Evolutionary conservation across 2,329 filamentous ascomycete genomes (phyloP).

Genomic region (Drechslerella dactyloides): DNA sequence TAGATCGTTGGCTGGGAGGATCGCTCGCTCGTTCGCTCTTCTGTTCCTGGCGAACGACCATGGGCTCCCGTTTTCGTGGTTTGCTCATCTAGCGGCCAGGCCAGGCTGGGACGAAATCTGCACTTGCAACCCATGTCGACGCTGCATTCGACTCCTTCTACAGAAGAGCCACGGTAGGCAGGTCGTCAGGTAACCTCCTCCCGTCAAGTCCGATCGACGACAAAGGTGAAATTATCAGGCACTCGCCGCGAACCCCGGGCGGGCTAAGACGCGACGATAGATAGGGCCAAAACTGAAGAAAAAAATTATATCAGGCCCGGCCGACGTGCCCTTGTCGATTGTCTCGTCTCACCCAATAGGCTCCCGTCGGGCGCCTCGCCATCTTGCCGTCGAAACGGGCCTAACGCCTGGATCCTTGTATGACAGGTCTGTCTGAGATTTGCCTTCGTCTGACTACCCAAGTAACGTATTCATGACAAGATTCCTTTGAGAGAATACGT

Average conservation of each 20-base stretch:
- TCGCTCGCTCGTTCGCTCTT: background rate
- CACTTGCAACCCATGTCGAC: background rate
- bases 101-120: no score
- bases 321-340: constrained; percentile 7
- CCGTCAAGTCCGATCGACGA: constrained; percentile 16
- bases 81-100: background rate
- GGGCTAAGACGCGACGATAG: constrained; percentile 1
- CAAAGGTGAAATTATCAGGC: background rate
- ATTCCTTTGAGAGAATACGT: background rate
- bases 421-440: constrained; percentile 48
- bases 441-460: background rate
- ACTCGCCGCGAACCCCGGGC: background rate
- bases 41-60: background rate
- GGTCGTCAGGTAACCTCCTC: constrained; percentile 21
- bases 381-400: background rate
- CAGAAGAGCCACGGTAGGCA: constrained; percentile 14
- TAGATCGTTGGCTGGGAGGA: background rate
- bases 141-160: no score
- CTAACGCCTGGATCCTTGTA: background rate
- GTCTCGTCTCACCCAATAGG: constrained; percentile 30
- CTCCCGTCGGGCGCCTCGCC: constrained; percentile 21
- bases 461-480: no score
- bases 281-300: constrained; percentile 12
- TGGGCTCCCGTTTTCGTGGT: background rate
- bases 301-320: constrained; percentile 17